Conservation (phyloP, 208 protist genomes). For the Wallacemonas collosoma region DNA sequence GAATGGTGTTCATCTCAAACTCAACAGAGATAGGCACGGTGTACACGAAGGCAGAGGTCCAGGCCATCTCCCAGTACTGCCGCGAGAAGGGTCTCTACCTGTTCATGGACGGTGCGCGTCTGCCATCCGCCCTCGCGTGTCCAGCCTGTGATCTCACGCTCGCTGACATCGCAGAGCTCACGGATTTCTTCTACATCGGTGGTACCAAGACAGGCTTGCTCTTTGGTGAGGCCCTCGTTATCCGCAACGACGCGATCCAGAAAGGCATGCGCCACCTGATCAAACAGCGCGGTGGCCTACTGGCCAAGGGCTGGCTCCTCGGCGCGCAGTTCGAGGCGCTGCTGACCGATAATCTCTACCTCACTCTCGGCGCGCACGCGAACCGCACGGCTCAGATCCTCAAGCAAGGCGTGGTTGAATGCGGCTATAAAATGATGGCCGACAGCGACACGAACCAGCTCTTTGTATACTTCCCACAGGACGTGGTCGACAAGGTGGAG, state of each 20-base stretch:
- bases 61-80: conserved; percentile 39
- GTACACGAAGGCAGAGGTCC: conserved; percentile 49
- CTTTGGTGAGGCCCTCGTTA: conserved; percentile 51
- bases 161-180: conserved; percentile 39
- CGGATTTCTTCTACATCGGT: conserved; percentile 59
- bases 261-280: conserved; percentile 35
- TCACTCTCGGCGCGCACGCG: conserved; percentile 34
- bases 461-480: conserved; percentile 32
- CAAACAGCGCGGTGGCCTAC: conserved; percentile 50
- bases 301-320: conserved; percentile 63
- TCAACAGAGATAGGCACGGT: conserved; percentile 49
- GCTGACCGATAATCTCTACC: conserved; percentile 37
- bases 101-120: conserved; percentile 50
- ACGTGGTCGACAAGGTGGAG: conserved; percentile 15
- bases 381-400: conserved; percentile 48
- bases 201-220: conserved; percentile 45
- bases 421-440: conserved; percentile 33
- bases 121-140: conserved; percentile 34
- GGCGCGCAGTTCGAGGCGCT: conserved; percentile 55
- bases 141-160: conserved; percentile 39
- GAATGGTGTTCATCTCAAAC: conserved; percentile 61
- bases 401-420: conserved; percentile 31
- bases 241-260: conserved; percentile 38
- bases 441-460: conserved; percentile 38
- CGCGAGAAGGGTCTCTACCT: conserved; percentile 31